Evolutionary conservation across 805 yeast genomes (phyloP).

Genomic region (Kuraishia capsulata): DNA sequence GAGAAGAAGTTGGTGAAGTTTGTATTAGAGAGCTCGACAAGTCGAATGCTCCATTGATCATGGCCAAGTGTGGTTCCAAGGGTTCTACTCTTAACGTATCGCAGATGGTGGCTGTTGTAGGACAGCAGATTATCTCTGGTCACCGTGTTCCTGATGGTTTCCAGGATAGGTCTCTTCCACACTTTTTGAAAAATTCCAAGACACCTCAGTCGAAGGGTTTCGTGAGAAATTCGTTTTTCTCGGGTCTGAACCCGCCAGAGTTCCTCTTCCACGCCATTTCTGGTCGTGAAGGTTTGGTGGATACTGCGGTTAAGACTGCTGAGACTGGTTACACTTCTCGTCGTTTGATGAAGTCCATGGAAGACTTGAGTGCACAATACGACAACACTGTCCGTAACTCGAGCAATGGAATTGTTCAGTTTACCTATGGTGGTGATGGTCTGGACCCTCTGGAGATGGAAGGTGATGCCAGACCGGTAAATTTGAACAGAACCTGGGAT

Average conservation of each 20-base stretch:
- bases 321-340: conserved; percentile 99
- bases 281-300: conserved; percentile 99
- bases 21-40: conserved; percentile 88
- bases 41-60: conserved; percentile 90
- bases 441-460: conserved; percentile 98
- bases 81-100: conserved; percentile 97
- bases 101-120: conserved; percentile 99
- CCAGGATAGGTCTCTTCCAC: conserved; percentile 97
- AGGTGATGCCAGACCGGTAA: conserved; percentile 96
- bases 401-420: conserved; percentile 92
- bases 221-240: conserved; percentile 88
- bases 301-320: conserved; percentile 98
- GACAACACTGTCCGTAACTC: conserved; percentile 95
- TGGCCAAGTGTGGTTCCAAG: conserved; percentile 99
- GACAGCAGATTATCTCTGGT: conserved; percentile 98
- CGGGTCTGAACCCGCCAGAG: conserved; percentile 95
- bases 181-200: conserved; percentile 89
- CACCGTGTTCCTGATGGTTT: conserved; percentile 99
- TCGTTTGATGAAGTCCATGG: conserved; percentile 94
- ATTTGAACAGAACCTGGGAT: conserved; percentile 90
- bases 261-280: conserved; percentile 97
- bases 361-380: conserved; percentile 88
- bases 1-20: conserved; percentile 98
- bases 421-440: conserved; percentile 97
- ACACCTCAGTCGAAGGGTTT: conserved; percentile 98